Conservation (phyloP, 179 eudicot species). For the Sideroxylon spinosum region DNA sequence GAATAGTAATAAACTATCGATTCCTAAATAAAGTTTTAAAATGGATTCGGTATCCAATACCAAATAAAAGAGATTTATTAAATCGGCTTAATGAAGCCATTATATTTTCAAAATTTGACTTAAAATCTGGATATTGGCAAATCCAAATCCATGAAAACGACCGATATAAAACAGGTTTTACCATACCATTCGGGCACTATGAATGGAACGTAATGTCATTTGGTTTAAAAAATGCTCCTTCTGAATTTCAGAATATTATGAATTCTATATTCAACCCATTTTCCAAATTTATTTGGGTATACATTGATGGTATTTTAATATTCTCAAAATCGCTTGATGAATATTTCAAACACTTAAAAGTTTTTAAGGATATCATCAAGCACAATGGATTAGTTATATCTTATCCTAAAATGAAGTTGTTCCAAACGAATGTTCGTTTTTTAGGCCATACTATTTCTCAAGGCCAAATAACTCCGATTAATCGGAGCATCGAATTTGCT, state of each 20-base stretch:
- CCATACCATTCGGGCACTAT: background rate
- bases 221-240: background rate
- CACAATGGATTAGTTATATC: conserved; percentile 9
- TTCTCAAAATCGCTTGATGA: background rate
- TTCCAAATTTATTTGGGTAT: background rate
- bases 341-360: conserved; percentile 7
- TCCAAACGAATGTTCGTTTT: background rate
- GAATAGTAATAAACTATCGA: background rate
- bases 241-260: too few species aligned
- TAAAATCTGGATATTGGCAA: background rate
- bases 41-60: background rate
- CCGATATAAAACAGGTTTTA: background rate
- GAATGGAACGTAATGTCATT: background rate
- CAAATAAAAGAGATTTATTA: background rate
- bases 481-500: background rate
- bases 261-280: too few species aligned
- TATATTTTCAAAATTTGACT: background rate
- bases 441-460: background rate
- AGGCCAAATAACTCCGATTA: background rate
- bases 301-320: conserved; percentile 10
- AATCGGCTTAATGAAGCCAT: background rate
- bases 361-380: background rate
- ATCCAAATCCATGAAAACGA: background rate
- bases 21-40: background rate
- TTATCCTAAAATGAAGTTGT: background rate